Base-by-base conservation (phyloP, 2,329 filamentous ascomycete species). In the Trichoderma brevicompactum region DNA sequence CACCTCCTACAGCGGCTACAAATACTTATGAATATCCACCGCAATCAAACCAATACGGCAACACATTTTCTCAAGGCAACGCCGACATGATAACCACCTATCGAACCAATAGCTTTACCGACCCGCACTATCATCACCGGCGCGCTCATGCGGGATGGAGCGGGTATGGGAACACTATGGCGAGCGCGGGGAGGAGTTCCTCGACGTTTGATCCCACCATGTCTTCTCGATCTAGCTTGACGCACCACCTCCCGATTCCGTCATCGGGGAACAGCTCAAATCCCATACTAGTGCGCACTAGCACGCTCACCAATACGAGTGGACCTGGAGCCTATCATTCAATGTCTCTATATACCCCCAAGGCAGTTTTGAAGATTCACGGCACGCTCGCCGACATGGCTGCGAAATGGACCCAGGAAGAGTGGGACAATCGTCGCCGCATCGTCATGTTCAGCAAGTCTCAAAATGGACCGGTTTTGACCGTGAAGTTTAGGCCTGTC, bases 381-480 rank as follows among this genome's bases (percentile, higher is more conserved):
- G 94, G 94, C 19, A 92, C 97, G 72, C 84, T 99, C 54, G 88
- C 93, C 59, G 81, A 83, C 7, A 97, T 98, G 94, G 88, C 88
- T 0, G 85, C 90, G 68, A 85, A 88, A 68, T 99, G 95, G 95
- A 89, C 87, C 0, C 79, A 84, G 34, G 92, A 96, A 68, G 95
- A 99, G 76, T 89, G 87, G 79, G 85, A 89, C 43, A 87, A 88
- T 61, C 90, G 91, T 72, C 85, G 95, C 53, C 87, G 95, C 41
- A 89, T 99, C 43, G 94, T 99, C 17, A 87, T 94, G 71, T 99
- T 99, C 80, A 89, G 85, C 71, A 89, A 95, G 72, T 87, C 86
- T 67, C 94, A 98, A 77, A 84, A 83, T 40, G 93, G 92, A 34
- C 94, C 90, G 74, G 92, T 90, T 4, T 89, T 98, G 64, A 89